Evolutionary conservation across 2,329 filamentous ascomycete genomes (phyloP).

Genomic region (Exophiala viscosa): DNA sequence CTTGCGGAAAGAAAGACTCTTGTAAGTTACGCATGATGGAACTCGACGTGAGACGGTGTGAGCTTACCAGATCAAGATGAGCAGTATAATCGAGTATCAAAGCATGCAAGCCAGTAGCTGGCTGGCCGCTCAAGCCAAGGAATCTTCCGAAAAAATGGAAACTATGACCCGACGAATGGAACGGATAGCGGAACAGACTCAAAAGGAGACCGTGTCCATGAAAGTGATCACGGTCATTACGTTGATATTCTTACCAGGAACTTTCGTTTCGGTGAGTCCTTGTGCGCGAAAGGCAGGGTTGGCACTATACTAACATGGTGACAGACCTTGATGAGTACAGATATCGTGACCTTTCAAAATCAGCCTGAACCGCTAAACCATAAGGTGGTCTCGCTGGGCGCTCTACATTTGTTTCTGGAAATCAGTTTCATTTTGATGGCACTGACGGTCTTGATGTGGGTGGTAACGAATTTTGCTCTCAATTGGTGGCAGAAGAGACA

Average conservation of each 20-base stretch:
- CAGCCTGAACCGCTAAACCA: no score
- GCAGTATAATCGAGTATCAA: slow-evolving; percentile 37
- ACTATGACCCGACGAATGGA: slow-evolving; percentile 31
- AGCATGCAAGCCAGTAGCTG: slow-evolving; percentile 34
- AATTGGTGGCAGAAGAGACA: no score
- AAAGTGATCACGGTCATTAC: slow-evolving; percentile 35
- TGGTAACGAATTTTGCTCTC: no score
- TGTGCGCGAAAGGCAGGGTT: background rate
- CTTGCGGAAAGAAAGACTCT: slow-evolving; percentile 28
- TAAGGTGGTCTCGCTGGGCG: slow-evolving; percentile 26
- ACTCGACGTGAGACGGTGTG: no score
- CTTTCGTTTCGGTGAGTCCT: slow-evolving; percentile 35
- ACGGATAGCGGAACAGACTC: slow-evolving; percentile 29
- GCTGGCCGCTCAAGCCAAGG: slow-evolving; percentile 29
- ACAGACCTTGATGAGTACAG: slow-evolving; percentile 41
- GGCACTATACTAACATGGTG: background rate
- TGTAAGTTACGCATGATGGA: no score
- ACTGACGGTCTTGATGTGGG: no score
- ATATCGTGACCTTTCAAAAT: slow-evolving; percentile 32
- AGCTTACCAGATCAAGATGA: slow-evolving; percentile 24
- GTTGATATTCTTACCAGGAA: slow-evolving; percentile 35
- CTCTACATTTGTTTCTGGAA: slow-evolving; percentile 34
- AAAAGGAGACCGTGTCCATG: slow-evolving; percentile 34
- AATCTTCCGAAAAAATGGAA: slow-evolving; percentile 33
- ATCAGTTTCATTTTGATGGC: slow-evolving; percentile 29